phyloP scores from a whole-genome alignment of 306 rosid genomes.

The Macrotyloma uniflorum region DNA sequence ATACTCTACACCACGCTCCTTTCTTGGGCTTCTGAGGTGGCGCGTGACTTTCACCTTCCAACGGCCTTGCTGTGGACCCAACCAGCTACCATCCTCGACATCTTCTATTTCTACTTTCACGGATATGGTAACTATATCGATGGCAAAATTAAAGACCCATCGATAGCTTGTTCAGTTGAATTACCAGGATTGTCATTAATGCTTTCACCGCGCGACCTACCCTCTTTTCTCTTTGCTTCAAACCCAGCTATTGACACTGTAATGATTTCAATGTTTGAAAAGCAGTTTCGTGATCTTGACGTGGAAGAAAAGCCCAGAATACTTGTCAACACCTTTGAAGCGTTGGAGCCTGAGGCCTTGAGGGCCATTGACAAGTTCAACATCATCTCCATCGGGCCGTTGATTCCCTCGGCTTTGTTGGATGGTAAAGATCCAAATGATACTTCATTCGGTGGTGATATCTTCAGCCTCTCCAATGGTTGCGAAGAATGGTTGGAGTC shows the following conservation, averaged over 20 bases:
- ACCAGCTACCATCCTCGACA: slow-evolving; percentile 39
- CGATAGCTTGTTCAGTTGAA: slow-evolving; percentile 1
- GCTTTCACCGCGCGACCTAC: slow-evolving; percentile 18
- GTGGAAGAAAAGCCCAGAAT: slow-evolving; percentile 22
- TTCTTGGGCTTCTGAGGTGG: slow-evolving; percentile 43
- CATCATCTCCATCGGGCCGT: slow-evolving; percentile 60
- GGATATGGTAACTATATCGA: slow-evolving; percentile 30
- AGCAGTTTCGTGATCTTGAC: slow-evolving; percentile 36
- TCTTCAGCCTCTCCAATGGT: slow-evolving; percentile 4
- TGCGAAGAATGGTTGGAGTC: slow-evolving; percentile 61
- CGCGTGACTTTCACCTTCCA: slow-evolving; percentile 38
- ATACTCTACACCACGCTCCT: slow-evolving; percentile 39
- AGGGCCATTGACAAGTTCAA: slow-evolving; percentile 25
- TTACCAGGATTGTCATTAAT: slow-evolving; percentile 36
- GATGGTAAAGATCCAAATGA: slow-evolving; percentile 21
- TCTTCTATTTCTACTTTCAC: slow-evolving; percentile 45
- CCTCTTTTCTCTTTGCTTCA: background rate
- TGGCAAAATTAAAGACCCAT: background rate
- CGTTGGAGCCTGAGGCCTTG: slow-evolving; percentile 40
- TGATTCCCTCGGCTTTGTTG: slow-evolving; percentile 48
- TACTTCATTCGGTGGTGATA: slow-evolving; percentile 40
- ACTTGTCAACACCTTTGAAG: slow-evolving; percentile 53
- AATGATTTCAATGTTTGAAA: background rate
- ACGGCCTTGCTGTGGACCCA: slow-evolving; percentile 39
- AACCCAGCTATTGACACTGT: background rate